Evolutionary conservation across 2,329 filamentous ascomycete genomes (phyloP).

Genomic region (Fusarium tanahbumbuense): DNA sequence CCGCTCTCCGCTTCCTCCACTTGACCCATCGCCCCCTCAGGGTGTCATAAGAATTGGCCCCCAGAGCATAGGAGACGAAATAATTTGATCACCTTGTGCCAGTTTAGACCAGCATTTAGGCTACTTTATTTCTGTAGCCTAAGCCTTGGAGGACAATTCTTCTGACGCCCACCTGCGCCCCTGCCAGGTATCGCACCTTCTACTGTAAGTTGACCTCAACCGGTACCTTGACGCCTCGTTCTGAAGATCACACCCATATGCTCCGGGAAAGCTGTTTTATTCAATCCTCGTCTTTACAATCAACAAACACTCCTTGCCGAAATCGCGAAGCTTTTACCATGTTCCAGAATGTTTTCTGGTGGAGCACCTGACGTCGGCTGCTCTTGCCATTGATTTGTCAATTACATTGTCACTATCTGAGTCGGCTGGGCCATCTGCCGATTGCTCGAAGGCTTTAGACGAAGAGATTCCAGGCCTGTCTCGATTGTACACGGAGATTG

Average conservation of each 20-base stretch:
- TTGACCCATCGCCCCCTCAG: not conserved
- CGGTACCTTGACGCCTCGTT: conserved; percentile 4
- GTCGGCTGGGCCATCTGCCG: not conserved
- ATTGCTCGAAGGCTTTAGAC: not conserved
- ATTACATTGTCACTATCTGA: not conserved
- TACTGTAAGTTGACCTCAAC: conserved; percentile 9
- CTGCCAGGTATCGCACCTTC: conserved; percentile 6
- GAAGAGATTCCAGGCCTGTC: not conserved
- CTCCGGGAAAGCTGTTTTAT: not conserved
- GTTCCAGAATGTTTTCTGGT: not conserved
- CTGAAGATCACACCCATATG: conserved; percentile 7
- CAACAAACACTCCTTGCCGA: not conserved
- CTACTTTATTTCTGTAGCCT: too few species aligned
- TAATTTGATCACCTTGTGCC: too few species aligned
- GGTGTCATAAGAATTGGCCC: too few species aligned
- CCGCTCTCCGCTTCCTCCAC: conserved; percentile 2
- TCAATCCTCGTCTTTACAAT: not conserved
- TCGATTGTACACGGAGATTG: not conserved
- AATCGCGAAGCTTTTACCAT: not conserved
- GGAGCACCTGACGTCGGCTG: not conserved
- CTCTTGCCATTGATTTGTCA: not conserved
- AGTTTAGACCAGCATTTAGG: rapidly evolving
- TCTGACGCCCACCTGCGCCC: too few species aligned
- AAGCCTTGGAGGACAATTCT: too few species aligned
- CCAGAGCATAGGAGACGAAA: too few species aligned